These are phyloP conservation scores for Tolypocladium sp. DNA, from an alignment of 2,329 filamentous ascomycete species.

Conservation along the genomic window DNA sequence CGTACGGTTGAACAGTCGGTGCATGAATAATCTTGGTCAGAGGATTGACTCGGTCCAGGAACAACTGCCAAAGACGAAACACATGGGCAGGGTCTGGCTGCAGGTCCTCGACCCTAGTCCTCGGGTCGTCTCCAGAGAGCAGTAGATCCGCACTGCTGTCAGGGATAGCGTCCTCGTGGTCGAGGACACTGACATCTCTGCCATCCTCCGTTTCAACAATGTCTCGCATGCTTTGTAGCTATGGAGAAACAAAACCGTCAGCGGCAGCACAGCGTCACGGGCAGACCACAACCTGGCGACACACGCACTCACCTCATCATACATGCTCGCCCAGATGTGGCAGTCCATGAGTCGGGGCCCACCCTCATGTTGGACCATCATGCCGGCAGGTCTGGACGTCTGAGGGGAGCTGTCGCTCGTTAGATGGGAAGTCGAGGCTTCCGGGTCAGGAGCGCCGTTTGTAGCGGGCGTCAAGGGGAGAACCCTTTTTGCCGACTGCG, in stretches of 20 bases:
- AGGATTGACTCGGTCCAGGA: slow-evolving; percentile 66
- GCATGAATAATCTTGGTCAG: slow-evolving; percentile 64
- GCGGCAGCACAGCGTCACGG: no score
- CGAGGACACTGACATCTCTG: slow-evolving; percentile 38
- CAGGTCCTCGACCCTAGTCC: slow-evolving; percentile 35
- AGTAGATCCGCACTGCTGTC: slow-evolving; percentile 44
- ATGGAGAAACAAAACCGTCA: neutral
- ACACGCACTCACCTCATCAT: slow-evolving; percentile 40
- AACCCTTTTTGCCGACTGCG: slow-evolving; percentile 8
- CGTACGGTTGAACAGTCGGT: slow-evolving; percentile 55
- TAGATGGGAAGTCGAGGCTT: slow-evolving; percentile 15
- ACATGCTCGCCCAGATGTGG: slow-evolving; percentile 41
- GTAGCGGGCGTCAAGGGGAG: neutral
- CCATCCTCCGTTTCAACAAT: slow-evolving; percentile 42
- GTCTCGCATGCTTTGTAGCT: slow-evolving; percentile 51
- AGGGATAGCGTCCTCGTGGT: slow-evolving; percentile 39
- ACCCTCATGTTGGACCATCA: slow-evolving; percentile 46
- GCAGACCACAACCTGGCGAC: no score
- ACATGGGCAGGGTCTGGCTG: slow-evolving; percentile 59
- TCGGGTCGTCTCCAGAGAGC: slow-evolving; percentile 29
- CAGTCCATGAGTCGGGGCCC: slow-evolving; percentile 49
- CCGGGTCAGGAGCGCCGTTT: slow-evolving; percentile 9
- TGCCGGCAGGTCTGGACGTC: slow-evolving; percentile 36
- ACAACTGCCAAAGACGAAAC: slow-evolving; percentile 65
- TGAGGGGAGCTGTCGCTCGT: slow-evolving; percentile 17